Base-by-base conservation (phyloP, 441 rosid genomes). In the Croton setiger region DNA sequence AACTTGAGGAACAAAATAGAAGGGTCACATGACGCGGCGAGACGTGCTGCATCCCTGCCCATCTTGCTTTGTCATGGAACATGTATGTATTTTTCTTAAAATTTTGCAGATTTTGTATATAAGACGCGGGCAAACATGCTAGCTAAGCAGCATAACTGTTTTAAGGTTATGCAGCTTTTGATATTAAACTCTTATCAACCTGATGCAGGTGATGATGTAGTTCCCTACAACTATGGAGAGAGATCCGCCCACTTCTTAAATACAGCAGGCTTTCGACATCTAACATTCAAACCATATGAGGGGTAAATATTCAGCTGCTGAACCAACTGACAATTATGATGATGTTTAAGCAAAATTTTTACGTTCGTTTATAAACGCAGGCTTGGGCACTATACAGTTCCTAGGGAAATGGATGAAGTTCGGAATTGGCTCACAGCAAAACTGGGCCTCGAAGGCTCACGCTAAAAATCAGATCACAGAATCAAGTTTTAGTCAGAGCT, bases 351-450 rank as follows among this genome's bases (percentile, higher is more conserved):
- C 21, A 43, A 27, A 27, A 21, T 2, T 36, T 39, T 27, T 60
- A 45, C 23, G 15, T 47, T 66, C 37, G 21, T 54, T 49, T 80
- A 72, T 66, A 37, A 72, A 11, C 73, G 80, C 84, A 94, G 98
- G 79, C 85, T 94, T 64, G 98, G 96, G 67, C 98, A 91, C 73
- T 94, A 87, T 79, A 94, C 97, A 1, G 83, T 91, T 18, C 98
- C 97, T 0, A 85, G 71, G 69, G 97, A 94, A 78, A 81, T 91
- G 97, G 88, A 86, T 0, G 98, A 88, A 68, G 86, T 91, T 48
- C 86, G 90, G 76, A 79, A 70, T 8, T 94, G 97, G 97, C 92
- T 91, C 31, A 69, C 88, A 9, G 31, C 82, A 21, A 83, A 84
- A 82, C 84, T 94, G 23, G 88, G 88, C 37, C 97, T 91, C 0